Base-by-base conservation (phyloP, 345 rosid genomes). In the Gossypium anomalum region DNA sequence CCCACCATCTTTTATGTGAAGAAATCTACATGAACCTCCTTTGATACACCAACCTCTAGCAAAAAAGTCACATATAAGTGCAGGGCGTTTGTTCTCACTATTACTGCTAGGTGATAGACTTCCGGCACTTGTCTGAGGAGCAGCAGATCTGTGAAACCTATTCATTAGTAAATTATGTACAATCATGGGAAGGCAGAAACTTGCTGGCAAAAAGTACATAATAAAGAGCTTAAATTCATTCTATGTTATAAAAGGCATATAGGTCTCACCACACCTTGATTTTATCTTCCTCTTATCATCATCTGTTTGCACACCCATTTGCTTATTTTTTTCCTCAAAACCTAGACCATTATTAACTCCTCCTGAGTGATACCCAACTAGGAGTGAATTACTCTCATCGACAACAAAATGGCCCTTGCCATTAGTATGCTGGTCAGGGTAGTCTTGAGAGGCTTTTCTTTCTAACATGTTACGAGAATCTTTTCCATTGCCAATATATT, bases 21-120 rank as follows among this genome's bases (percentile, higher is more conserved):
- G 84, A 84, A 94, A 94, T 85, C 77, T 89, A 83, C 98, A 94
- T 2, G 86, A 85, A 66, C 56, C 83, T 75, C 98, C 97, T 79
- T 78, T 93, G 78, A 83, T 79, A 86, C 99, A 95, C 96, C 98
- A 89, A 25, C 99, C 98, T 83, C 84, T 89, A 29, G 86, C 82
- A 77, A 83, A 94, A 82, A 89, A 94, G 78, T 85, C 82, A 76
- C 98, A 95, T 44, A 81, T 74, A 57, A 78, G 66, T 2, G 91
- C 93, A 13, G 84, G 78, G 67, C 91, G 91, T 79, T 85, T 87
- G 81, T 75, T 83, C 73, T 48, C 84, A 79, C 80, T 76, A 38
- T 70, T 74, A 16, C 56, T 45, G 72, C 70, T 62, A 34, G 86
- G 85, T 53, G 86, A 73, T 64, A 80, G 75, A 82, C 86, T 86